Conservation (phyloP, 352 stramenopile species). For the Phytophthora citricola region DNA sequence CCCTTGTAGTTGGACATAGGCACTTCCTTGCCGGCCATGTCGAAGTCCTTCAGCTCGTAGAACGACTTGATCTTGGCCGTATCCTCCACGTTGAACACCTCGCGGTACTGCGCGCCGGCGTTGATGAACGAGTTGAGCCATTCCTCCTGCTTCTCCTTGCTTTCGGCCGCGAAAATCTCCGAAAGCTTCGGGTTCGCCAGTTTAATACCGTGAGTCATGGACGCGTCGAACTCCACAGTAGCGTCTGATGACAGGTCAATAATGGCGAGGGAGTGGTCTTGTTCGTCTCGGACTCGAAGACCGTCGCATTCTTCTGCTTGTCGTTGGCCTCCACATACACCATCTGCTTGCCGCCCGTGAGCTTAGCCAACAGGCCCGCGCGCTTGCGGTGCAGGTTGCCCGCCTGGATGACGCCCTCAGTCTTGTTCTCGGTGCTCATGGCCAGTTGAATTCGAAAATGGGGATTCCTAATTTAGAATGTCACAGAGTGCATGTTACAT, state of each 20-base stretch:
- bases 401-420: constrained; percentile 41
- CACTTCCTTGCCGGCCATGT: constrained; percentile 77
- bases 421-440: constrained; percentile 30
- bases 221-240: constrained; percentile 44
- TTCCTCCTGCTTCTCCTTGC: constrained; percentile 52
- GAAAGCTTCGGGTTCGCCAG: constrained; percentile 40
- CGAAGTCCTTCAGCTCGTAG: constrained; percentile 82
- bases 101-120: constrained; percentile 51
- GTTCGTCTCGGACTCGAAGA: constrained; percentile 54
- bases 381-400: constrained; percentile 40
- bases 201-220: constrained; percentile 48
- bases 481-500: too few species aligned
- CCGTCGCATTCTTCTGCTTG: constrained; percentile 46
- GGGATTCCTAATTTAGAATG: constrained; percentile 1
- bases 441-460: constrained; percentile 16
- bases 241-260: constrained; percentile 38
- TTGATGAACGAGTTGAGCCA: constrained; percentile 63
- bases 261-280: constrained; percentile 27
- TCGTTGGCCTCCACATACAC: constrained; percentile 56
- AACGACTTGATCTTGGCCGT: constrained; percentile 56
- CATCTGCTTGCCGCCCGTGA: constrained; percentile 36
- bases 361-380: constrained; percentile 28
- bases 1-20: constrained; percentile 70
- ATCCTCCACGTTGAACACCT: constrained; percentile 46
- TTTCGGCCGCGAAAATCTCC: constrained; percentile 44